phyloP scores from a whole-genome alignment of 116 monocot genomes.

The Phalaenopsis hybrid region DNA sequence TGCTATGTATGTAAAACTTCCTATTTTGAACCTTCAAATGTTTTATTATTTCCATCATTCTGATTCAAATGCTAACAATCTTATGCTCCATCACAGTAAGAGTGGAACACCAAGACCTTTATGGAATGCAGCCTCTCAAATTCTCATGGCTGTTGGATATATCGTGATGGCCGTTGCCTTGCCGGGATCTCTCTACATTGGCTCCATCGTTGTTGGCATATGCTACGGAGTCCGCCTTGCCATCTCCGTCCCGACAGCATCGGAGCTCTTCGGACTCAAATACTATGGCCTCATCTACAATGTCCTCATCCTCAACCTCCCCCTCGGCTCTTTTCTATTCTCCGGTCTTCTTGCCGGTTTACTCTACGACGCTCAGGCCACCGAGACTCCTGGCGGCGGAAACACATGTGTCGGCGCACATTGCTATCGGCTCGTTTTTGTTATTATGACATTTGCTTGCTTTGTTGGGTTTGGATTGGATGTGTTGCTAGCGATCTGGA shows the following conservation, averaged over 20 bases:
- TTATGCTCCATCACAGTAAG: slow-evolving; percentile 29
- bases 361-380: slow-evolving; percentile 77
- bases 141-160: slow-evolving; percentile 79
- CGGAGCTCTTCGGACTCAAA: slow-evolving; percentile 88
- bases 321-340: slow-evolving; percentile 96
- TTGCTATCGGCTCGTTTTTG: slow-evolving; percentile 80
- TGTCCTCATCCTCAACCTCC: slow-evolving; percentile 90
- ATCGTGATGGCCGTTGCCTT: slow-evolving; percentile 61
- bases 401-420: slow-evolving; percentile 79
- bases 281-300: slow-evolving; percentile 95
- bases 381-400: slow-evolving; percentile 37
- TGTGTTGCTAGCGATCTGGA: slow-evolving; percentile 44
- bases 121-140: slow-evolving; percentile 89
- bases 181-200: slow-evolving; percentile 86
- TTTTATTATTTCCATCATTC: no score
- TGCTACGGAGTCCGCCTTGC: slow-evolving; percentile 91
- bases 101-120: slow-evolving; percentile 61
- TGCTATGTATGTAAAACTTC: no score
- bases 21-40: no score
- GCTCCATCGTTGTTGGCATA: slow-evolving; percentile 79
- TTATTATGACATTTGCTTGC: slow-evolving; percentile 73
- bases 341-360: slow-evolving; percentile 87
- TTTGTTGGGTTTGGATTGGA: slow-evolving; percentile 70
- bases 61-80: no score
- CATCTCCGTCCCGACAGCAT: slow-evolving; percentile 69